Base-by-base conservation (phyloP, 805 yeast genomes). In the Allodekkera sacchari region DNA sequence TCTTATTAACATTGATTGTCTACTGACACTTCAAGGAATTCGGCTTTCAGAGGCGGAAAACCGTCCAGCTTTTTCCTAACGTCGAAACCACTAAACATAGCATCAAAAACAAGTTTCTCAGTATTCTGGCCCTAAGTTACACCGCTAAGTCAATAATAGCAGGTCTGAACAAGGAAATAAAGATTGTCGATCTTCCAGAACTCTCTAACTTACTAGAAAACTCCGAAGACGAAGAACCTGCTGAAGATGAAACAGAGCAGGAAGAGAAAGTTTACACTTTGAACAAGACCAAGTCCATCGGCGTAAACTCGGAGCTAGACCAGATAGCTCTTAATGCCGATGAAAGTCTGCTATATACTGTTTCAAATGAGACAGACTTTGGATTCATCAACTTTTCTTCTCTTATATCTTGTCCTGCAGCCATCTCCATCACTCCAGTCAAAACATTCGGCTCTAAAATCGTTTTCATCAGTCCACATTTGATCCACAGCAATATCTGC, bases 41-140 rank as follows among this genome's bases (percentile, higher is more conserved):
- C 35, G 60, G 60, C 2, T 55, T 55, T 31, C 55, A 52, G 35
- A 41, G 41, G 15, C 45, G 38, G 20, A 35, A 43, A 11, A 39
- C 50, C 5, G 27, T 54, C n/a, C 47, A 50, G 30, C 31, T 54
- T n/a, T 48, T 50, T 16, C 35, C 35, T 7, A 15, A 21, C 3
- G 31, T 35, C 6, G 7, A 27, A 7, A 20, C 34, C 6, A n/a
- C 20, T 14, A 22, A 14, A 18, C 17, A 15, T 7, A 7, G 17
- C 5, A 12, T 38, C 23, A 26, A 26, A 7, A 8, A 24, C 5
- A 29, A 36, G 7, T 46, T 32, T 23, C 27, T 42, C 7, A 47
- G 45, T 23, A 39, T 27, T 15, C 28, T 53, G 18, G 45, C 44
- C 4, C 31, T 50, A 18, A 45, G 54, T 6, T 38, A 47, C 28